Conservation (phyloP, 306 rosid species). For the Malus fusca region DNA sequence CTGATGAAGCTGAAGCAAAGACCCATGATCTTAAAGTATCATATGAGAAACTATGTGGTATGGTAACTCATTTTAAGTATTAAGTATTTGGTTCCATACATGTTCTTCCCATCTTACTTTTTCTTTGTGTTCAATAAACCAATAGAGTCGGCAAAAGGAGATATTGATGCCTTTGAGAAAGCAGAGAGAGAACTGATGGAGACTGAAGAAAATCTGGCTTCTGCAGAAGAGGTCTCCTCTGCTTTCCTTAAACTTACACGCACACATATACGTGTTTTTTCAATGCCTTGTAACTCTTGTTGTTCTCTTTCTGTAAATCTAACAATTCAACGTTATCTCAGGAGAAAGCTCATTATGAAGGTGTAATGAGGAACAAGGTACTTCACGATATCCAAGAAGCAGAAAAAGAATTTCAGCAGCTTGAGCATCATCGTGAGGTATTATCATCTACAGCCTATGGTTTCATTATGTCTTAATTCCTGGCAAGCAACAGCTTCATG, state of each 20-base stretch:
- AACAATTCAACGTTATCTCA: slow-evolving; percentile 13
- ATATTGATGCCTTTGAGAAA: slow-evolving; percentile 52
- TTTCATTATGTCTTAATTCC: neutral
- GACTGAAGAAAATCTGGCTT: slow-evolving; percentile 44
- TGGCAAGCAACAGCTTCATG: neutral
- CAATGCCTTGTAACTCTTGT: neutral
- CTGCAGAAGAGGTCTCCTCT: slow-evolving; percentile 47
- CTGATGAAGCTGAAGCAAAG: slow-evolving; percentile 44
- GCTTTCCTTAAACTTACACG: neutral
- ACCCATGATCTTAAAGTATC: slow-evolving; percentile 45
- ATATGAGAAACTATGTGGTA: slow-evolving; percentile 68
- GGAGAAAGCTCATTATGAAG: slow-evolving; percentile 66
- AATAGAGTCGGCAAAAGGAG: slow-evolving; percentile 57
- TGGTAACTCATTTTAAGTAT: slow-evolving; percentile 13
- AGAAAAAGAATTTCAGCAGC: slow-evolving; percentile 38
- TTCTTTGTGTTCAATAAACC: slow-evolving; percentile 15
- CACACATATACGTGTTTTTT: neutral
- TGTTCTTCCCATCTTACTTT: slow-evolving; percentile 1
- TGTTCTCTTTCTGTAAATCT: neutral
- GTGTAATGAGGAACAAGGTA: slow-evolving; percentile 57
- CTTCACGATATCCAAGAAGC: slow-evolving; percentile 46
- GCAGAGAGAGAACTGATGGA: slow-evolving; percentile 56
- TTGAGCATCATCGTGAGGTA: slow-evolving; percentile 53
- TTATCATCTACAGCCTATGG: slow-evolving; percentile 14
- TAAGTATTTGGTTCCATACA: slow-evolving; percentile 12